Percentiles rank a stretch among this genome's conserved stretches.
Evolutionary conservation across 441 rosid species (phyloP).

Genomic region (Omphalea diandra): DNA sequence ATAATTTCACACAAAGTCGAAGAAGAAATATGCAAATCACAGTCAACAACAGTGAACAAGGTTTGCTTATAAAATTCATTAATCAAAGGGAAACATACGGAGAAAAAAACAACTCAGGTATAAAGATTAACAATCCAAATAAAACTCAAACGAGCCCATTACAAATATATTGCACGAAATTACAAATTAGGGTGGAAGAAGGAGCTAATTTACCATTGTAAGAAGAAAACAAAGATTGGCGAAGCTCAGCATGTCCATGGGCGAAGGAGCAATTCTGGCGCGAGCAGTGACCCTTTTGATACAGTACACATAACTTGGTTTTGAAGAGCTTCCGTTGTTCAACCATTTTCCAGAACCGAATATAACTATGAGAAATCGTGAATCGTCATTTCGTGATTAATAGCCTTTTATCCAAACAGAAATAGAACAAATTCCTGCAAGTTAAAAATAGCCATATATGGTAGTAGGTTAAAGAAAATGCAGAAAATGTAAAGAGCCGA

Average conservation of each 20-base stretch:
- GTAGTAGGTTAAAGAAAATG: too few relatives aligned
- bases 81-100: background rate
- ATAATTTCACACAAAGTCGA: background rate
- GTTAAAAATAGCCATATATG: too few relatives aligned
- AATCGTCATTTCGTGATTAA: background rate
- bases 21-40: background rate
- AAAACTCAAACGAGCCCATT: background rate
- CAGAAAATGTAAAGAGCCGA: too few relatives aligned
- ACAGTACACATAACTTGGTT: slow-evolving; percentile 72
- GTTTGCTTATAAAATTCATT: background rate
- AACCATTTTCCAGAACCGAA: slow-evolving; percentile 39
- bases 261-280: slow-evolving; percentile 83
- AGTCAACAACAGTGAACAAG: background rate
- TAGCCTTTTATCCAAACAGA: background rate
- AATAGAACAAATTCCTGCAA: background rate
- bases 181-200: too few relatives aligned
- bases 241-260: slow-evolving; percentile 84
- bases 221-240: slow-evolving; percentile 50
- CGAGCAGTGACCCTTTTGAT: slow-evolving; percentile 64
- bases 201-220: slow-evolving; percentile 37
- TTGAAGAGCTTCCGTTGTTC: slow-evolving; percentile 76
- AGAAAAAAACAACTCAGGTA: background rate
- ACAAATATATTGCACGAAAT: too few relatives aligned
- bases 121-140: background rate
- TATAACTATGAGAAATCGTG: background rate